These are phyloP conservation scores for Cryptosporidium andersoni DNA, from an alignment of 169 alveolate species.

Conservation along the genomic window DNA sequence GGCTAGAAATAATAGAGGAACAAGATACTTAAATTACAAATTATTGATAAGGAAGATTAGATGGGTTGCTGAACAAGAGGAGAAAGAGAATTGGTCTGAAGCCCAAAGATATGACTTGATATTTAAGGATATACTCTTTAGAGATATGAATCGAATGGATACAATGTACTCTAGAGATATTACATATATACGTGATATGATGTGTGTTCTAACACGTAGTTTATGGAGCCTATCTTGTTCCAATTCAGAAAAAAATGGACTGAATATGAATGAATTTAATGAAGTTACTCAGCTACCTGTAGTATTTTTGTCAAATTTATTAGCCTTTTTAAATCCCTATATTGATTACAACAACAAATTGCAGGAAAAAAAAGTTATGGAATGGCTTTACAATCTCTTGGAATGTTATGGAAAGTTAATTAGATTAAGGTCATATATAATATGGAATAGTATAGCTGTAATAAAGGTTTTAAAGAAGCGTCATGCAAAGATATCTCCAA, in stretches of 20 bases:
- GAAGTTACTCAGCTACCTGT: neutral
- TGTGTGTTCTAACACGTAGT: slow-evolving; percentile 30
- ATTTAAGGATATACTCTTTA: slow-evolving; percentile 40
- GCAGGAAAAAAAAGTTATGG: slow-evolving; percentile 29
- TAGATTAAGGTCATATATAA: slow-evolving; percentile 32
- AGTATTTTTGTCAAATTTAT: slow-evolving; percentile 32
- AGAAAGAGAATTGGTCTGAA: slow-evolving; percentile 38
- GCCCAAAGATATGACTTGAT: slow-evolving; percentile 68
- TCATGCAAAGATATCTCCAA: slow-evolving; percentile 15
- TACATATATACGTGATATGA: slow-evolving; percentile 35
- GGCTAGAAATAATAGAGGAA: slow-evolving; percentile 71
- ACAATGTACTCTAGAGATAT: slow-evolving; percentile 59
- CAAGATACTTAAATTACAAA: slow-evolving; percentile 63
- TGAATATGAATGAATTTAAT: neutral
- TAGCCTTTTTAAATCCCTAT: slow-evolving; percentile 10
- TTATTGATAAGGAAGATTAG: slow-evolving; percentile 49
- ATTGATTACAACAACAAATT: slow-evolving; percentile 1
- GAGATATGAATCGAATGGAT: slow-evolving; percentile 70
- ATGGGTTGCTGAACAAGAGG: slow-evolving; percentile 64
- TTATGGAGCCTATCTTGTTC: slow-evolving; percentile 24
- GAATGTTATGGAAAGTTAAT: slow-evolving; percentile 69
- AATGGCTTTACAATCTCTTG: slow-evolving; percentile 57
- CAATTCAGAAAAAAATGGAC: neutral
- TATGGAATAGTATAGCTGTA: slow-evolving; percentile 72
- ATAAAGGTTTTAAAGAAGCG: slow-evolving; percentile 66